Evolutionary conservation across 1,284 basidiomycete species (phyloP).

Genomic region (Entoloma clypeatum): DNA sequence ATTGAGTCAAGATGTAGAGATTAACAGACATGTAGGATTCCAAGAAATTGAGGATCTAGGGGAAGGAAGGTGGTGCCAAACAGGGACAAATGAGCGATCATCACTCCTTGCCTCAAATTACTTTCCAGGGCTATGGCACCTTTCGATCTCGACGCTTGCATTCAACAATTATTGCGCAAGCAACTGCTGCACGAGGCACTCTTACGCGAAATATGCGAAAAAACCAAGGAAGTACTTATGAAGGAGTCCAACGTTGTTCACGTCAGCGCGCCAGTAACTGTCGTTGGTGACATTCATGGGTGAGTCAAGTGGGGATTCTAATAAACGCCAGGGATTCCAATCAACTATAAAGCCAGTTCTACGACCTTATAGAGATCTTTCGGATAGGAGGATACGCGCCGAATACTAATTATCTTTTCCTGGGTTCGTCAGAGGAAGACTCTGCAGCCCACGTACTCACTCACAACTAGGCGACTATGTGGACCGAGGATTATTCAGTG

Average conservation of each 20-base stretch:
- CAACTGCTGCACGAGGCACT: slow-evolving; percentile 91
- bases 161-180: slow-evolving; percentile 85
- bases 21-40: slow-evolving; percentile 14
- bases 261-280: slow-evolving; percentile 96
- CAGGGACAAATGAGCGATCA: slow-evolving; percentile 34
- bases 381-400: slow-evolving; percentile 97
- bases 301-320: slow-evolving; percentile 42
- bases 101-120: slow-evolving; percentile 13
- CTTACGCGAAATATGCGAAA: slow-evolving; percentile 95
- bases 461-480: slow-evolving; percentile 88
- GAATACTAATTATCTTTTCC: slow-evolving; percentile 95
- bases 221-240: slow-evolving; percentile 99
- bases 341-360: slow-evolving; percentile 80
- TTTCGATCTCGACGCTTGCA: slow-evolving; percentile 94
- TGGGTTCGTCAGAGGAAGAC: slow-evolving; percentile 56
- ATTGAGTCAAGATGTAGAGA: no score
- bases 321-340: slow-evolving; percentile 24
- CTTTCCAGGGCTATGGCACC: slow-evolving; percentile 72
- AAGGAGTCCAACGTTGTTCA: slow-evolving; percentile 98
- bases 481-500: slow-evolving; percentile 95
- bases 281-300: slow-evolving; percentile 99
- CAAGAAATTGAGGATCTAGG: slow-evolving; percentile 14
- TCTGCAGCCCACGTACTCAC: slow-evolving; percentile 12
- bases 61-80: slow-evolving; percentile 28
- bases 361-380: slow-evolving; percentile 99